A percentile compares a stretch with the other conserved stretches of the same genome.
phyloP scores from a whole-genome alignment of 805 yeast species.

The Starmerella etchellsii region DNA sequence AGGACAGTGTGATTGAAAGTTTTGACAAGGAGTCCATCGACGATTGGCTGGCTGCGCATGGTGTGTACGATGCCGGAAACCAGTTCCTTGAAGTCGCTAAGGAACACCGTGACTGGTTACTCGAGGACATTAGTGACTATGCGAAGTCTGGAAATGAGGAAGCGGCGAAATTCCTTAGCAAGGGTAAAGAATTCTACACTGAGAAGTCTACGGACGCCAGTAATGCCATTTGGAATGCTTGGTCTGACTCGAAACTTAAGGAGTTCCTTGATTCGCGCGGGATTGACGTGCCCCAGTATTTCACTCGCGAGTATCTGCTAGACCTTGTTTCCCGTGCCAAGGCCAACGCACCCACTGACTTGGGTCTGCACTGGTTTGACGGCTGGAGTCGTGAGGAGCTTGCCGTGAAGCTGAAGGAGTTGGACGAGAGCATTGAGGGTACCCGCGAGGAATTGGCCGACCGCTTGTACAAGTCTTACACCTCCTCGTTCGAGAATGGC shows the following conservation, averaged over 20 bases:
- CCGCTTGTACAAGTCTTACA: constrained; percentile 34
- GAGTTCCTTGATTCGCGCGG: constrained; percentile 29
- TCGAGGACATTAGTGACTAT: constrained; percentile 20
- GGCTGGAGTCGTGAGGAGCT: constrained; percentile 42
- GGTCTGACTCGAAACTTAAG: constrained; percentile 28
- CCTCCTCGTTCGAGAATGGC: constrained; percentile 35
- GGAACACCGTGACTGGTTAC: constrained; percentile 26
- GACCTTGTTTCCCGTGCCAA: constrained; percentile 31
- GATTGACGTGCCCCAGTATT: constrained; percentile 22
- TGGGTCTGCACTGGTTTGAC: constrained; percentile 40
- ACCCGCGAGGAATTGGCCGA: constrained; percentile 36
- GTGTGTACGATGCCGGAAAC: constrained; percentile 20
- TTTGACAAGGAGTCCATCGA: constrained; percentile 34
- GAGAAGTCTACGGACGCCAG: constrained; percentile 3
- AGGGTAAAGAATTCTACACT: constrained; percentile 20
- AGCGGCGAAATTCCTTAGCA: constrained; percentile 11
- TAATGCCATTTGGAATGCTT: constrained; percentile 10
- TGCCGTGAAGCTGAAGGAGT: constrained; percentile 36
- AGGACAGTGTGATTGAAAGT: constrained; percentile 29
- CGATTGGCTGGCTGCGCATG: constrained; percentile 34
- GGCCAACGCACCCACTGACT: constrained; percentile 29
- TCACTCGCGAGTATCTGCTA: constrained; percentile 31
- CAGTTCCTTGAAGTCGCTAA: constrained; percentile 23
- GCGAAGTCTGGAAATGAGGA: constrained; percentile 13
- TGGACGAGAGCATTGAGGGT: constrained; percentile 32